These are phyloP conservation scores for Fusarium penzigii DNA, from an alignment of 2,329 filamentous ascomycete species.

Conservation along the genomic window DNA sequence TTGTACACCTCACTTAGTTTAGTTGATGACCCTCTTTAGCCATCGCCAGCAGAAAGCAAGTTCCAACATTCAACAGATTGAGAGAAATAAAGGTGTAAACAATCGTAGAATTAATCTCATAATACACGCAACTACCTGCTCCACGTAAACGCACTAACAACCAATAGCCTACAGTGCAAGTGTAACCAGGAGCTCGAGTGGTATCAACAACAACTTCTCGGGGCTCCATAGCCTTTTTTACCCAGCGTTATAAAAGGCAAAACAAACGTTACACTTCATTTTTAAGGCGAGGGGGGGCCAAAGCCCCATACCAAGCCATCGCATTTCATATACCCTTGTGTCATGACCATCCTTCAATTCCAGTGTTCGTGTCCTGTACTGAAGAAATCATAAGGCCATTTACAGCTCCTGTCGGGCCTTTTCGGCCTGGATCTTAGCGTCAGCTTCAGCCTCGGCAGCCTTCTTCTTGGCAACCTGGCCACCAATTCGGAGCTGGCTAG, in stretches of 20 bases:
- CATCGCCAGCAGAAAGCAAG: background rate
- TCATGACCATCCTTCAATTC: no score
- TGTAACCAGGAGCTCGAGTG: background rate
- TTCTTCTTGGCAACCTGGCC: slow-evolving; percentile 51
- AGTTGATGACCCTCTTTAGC: background rate
- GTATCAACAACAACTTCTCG: background rate
- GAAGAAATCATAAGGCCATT: slow-evolving; percentile 9
- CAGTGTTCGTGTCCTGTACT: no score
- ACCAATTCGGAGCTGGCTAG: slow-evolving; percentile 50
- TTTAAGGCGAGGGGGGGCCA: background rate
- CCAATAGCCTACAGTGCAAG: slow-evolving; percentile 1
- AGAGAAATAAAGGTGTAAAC: background rate
- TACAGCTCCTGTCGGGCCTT: slow-evolving; percentile 52
- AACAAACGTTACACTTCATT: background rate
- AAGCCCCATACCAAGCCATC: background rate
- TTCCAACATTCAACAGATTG: no score
- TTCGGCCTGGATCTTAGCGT: slow-evolving; percentile 32
- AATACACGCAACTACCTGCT: slow-evolving; percentile 21
- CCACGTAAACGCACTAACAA: slow-evolving; percentile 11
- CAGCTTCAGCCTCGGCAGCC: slow-evolving; percentile 38
- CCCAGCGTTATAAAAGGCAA: background rate
- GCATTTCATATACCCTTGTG: background rate
- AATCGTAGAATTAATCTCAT: slow-evolving; percentile 8
- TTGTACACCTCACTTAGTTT: no score
- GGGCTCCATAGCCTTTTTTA: background rate